phyloP scores from a whole-genome alignment of 2,329 filamentous ascomycete genomes.

The Fusarium sp. region DNA sequence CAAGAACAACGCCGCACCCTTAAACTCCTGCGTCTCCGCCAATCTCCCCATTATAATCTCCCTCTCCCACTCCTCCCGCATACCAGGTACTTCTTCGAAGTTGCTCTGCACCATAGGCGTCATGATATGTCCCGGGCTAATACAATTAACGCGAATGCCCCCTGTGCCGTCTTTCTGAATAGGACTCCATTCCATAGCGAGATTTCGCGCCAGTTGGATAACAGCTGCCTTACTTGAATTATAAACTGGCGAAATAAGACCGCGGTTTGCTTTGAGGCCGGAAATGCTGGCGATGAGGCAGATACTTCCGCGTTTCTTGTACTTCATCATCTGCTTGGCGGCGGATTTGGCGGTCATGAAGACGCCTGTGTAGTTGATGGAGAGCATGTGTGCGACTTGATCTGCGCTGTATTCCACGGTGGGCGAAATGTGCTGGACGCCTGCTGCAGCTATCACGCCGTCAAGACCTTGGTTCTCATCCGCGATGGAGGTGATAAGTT shows the following conservation, averaged over 20 bases:
- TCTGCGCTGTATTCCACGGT: conserved; percentile 82
- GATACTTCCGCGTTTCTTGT: conserved; percentile 67
- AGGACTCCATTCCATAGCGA: conserved; percentile 73
- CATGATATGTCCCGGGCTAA: conserved; percentile 82
- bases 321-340: conserved; percentile 76
- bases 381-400: conserved; percentile 80
- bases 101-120: conserved; percentile 85
- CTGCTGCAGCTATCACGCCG: conserved; percentile 75
- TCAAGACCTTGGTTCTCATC: conserved; percentile 77
- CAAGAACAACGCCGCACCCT: conserved; percentile 76
- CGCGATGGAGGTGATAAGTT: conserved; percentile 73
- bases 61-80: conserved; percentile 74
- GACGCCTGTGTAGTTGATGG: conserved; percentile 84
- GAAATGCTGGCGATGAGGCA: conserved; percentile 76
- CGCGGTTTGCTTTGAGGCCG: conserved; percentile 72
- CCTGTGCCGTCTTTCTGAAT: conserved; percentile 57
- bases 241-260: conserved; percentile 70
- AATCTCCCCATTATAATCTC: conserved; percentile 85
- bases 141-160: conserved; percentile 81
- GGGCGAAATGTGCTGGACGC: conserved; percentile 82
- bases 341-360: conserved; percentile 89
- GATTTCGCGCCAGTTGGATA: conserved; percentile 74
- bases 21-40: conserved; percentile 74
- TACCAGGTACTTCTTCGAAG: conserved; percentile 78
- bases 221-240: conserved; percentile 83